A percentile compares a stretch with the other conserved stretches of the same genome.
Conservation (phyloP, 2,329 filamentous ascomycete species). For the Chrysoporthe deuterocubensis region DNA sequence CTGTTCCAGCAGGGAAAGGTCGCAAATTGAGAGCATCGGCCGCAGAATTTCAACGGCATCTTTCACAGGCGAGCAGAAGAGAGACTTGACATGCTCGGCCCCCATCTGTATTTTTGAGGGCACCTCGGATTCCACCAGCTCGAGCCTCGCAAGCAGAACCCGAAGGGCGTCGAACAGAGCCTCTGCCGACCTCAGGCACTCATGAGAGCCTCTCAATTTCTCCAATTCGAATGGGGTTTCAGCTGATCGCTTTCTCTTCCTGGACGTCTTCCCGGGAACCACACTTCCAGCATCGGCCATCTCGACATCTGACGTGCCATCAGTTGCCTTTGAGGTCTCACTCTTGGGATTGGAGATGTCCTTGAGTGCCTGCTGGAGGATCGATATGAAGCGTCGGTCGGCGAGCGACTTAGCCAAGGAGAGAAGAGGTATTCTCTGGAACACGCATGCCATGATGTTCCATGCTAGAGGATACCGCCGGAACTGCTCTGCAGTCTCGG, state of each 20-base stretch:
- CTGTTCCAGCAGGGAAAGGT: constrained; percentile 41
- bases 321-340: constrained; percentile 17
- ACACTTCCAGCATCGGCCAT: constrained; percentile 36
- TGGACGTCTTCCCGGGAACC: constrained; percentile 35
- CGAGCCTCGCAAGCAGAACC: constrained; percentile 51
- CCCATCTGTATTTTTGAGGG: constrained; percentile 53
- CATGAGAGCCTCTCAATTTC: constrained; percentile 43
- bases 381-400: constrained; percentile 68
- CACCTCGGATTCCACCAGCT: constrained; percentile 37
- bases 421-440: constrained; percentile 69
- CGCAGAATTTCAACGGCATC: constrained; percentile 52
- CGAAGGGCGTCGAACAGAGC: constrained; percentile 52
- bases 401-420: constrained; percentile 73
- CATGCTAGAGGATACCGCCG: constrained; percentile 62
- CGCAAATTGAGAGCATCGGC: constrained; percentile 52
- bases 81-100: constrained; percentile 60
- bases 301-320: constrained; percentile 31
- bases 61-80: constrained; percentile 55
- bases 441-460: constrained; percentile 64
- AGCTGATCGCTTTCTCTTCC: constrained; percentile 53
- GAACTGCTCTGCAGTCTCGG: constrained; percentile 53
- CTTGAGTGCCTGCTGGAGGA: constrained; percentile 68
- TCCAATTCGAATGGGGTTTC: constrained; percentile 44
- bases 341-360: constrained; percentile 51
- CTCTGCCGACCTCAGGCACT: constrained; percentile 52